Base-by-base conservation (phyloP, 352 stramenopile genomes). In the Peronospora farinosa region DNA sequence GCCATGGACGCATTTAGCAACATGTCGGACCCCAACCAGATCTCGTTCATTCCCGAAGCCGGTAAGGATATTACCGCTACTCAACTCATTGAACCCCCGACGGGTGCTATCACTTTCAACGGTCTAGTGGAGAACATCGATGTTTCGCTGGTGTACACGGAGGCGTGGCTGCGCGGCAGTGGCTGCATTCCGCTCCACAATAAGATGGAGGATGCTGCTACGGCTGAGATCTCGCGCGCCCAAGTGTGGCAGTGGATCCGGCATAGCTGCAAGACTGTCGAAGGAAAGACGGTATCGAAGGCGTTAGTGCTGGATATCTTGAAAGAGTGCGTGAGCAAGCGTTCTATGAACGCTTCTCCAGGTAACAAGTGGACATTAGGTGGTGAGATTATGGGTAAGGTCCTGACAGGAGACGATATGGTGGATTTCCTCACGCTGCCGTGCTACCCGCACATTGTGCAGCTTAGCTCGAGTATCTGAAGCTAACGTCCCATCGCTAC, bases 141-240 rank as follows among this genome's bases (percentile, higher is more conserved):
- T 33, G 93, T 97, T 52, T 91, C 95, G 23, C 76, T 97, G 10
- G 84, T 94, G 15, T 97, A 97, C 67, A 96, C 86, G 31, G 92
- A 97, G 63, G 92, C 92, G 32, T 97, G 92, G 92, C 75, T 97
- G 47, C 76, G 92, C 28, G 92, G 92, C 46, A 84, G 88, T 43
- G 92, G 92, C 21, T 97, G 89, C 67, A 97, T 97, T 60, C 89
- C 92, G 47, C 66, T 97, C 19, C 80, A 97, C 68, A 92, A 97
- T 71, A 92, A 95, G 58, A 97, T 97, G 92, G 92, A 97, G 67
- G 92, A 97, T 67, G 92, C 92, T 12, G 92, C 92, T 19, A 97
- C 92, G 39, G 92, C 92, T 23, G 92, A 97, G 65, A 97, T 97
- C 50, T 96, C 84, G 46, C 81, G 92, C 43, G 88, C 86, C 12